These are phyloP conservation scores for Tulasnella sp. DNA, from an alignment of 768 basidiomycete species.

Conservation along the genomic window DNA sequence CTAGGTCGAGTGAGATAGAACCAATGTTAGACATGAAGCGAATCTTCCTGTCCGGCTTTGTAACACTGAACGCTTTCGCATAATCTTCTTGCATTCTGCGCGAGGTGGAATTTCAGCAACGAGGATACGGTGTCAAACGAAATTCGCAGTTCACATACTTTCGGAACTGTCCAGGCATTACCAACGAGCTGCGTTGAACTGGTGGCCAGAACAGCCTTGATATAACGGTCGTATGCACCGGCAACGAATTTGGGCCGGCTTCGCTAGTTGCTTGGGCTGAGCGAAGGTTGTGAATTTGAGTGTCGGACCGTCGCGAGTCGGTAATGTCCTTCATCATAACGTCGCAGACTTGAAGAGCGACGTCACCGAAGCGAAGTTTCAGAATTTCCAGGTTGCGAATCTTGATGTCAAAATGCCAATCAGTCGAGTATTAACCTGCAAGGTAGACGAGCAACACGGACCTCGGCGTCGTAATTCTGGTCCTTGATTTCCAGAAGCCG, in stretches of 20 bases:
- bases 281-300: conserved; percentile 59
- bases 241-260: conserved; percentile 43
- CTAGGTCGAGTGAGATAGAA: conserved; percentile 71
- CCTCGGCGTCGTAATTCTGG: conserved; percentile 71
- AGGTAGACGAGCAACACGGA: conserved; percentile 32
- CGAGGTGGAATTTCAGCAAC: background rate
- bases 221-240: conserved; percentile 84
- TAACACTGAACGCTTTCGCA: conserved; percentile 65
- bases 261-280: background rate
- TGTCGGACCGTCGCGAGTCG: conserved; percentile 85
- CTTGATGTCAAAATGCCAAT: conserved; percentile 40
- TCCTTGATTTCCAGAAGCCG: conserved; percentile 75
- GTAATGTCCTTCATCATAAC: conserved; percentile 98
- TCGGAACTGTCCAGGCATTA: conserved; percentile 81
- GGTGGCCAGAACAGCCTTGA: conserved; percentile 95
- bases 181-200: conserved; percentile 54
- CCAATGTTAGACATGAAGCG: conserved; percentile 89
- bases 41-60: conserved; percentile 90
- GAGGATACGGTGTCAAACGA: background rate
- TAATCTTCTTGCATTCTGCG: conserved; percentile 70
- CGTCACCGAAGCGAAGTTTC: conserved; percentile 93
- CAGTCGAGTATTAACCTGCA: background rate
- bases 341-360: conserved; percentile 89
- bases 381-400: conserved; percentile 89
- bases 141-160: conserved; percentile 41